phyloP scores from a whole-genome alignment of 345 rosid species.

The Barbarea vulgaris region DNA sequence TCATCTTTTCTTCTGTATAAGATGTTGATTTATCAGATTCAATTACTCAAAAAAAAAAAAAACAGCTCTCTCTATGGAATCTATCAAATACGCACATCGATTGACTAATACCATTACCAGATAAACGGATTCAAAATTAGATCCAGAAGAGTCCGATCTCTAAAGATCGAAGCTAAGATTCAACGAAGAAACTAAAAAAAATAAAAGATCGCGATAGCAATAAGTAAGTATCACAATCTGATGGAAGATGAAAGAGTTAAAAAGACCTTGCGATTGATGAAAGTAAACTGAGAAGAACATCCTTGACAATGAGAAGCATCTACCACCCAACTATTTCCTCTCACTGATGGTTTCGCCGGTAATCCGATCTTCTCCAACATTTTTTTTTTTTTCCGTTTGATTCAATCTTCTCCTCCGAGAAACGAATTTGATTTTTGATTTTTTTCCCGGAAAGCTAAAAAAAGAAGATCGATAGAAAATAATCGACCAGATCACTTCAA shows the following conservation, averaged over 20 bases:
- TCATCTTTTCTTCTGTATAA: neutral
- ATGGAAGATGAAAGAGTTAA: slow-evolving; percentile 2
- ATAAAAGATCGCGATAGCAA: neutral
- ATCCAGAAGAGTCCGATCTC: slow-evolving; percentile 28
- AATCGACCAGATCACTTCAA: neutral
- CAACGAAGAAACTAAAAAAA: neutral
- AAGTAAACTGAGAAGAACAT: slow-evolving; percentile 86
- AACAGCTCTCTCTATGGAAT: neutral
- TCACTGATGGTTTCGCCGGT: slow-evolving; percentile 81
- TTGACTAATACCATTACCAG: neutral
- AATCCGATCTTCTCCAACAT: slow-evolving; percentile 95
- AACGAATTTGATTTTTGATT: neutral
- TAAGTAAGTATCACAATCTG: neutral
- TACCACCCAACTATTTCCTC: slow-evolving; percentile 82
- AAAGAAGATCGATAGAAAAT: slow-evolving; percentile 5
- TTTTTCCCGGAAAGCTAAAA: slow-evolving; percentile 10
- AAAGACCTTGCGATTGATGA: slow-evolving; percentile 96
- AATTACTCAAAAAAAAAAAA: slow-evolving; percentile 2
- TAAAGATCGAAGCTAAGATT: neutral
- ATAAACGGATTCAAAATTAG: slow-evolving; percentile 12
- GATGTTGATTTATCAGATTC: neutral
- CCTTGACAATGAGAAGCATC: slow-evolving; percentile 97
- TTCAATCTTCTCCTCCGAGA: slow-evolving; percentile 5
- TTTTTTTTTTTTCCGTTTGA: slow-evolving; percentile 2
- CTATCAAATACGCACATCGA: neutral